These are phyloP conservation scores for Aspergillus ruber DNA, from an alignment of 2,329 filamentous ascomycete genomes.

Conservation along the genomic window DNA sequence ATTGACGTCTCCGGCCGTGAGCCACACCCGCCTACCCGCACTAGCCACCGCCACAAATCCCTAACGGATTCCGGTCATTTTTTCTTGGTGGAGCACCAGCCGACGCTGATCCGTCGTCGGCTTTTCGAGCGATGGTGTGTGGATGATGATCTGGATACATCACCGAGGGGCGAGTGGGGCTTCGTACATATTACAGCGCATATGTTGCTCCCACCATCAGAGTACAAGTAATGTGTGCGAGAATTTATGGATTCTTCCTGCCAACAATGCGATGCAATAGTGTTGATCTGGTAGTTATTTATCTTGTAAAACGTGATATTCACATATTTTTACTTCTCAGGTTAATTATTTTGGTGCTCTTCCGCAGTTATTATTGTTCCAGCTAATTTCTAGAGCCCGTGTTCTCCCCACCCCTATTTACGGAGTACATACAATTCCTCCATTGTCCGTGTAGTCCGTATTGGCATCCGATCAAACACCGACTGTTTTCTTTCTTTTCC, in stretches of 20 bases:
- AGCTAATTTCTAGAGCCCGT: too few relatives aligned
- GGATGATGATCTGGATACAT: constrained; percentile 21
- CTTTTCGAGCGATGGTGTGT: constrained; percentile 10
- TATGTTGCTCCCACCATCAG: too few relatives aligned
- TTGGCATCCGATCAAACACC: too few relatives aligned
- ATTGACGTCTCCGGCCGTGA: constrained; percentile 14
- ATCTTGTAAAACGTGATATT: too few relatives aligned
- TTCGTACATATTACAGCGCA: not conserved
- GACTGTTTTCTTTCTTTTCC: too few relatives aligned
- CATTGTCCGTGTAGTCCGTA: not conserved
- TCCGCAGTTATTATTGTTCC: too few relatives aligned
- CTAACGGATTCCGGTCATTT: constrained; percentile 14
- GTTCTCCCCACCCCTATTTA: not conserved
- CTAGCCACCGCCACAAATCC: constrained; percentile 12
- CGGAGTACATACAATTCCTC: not conserved
- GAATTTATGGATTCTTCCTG: too few relatives aligned
- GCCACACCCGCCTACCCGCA: not conserved
- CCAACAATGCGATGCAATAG: too few relatives aligned
- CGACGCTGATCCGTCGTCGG: constrained; percentile 20
- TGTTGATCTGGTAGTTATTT: too few relatives aligned
- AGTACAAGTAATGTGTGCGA: too few relatives aligned
- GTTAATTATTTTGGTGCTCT: too few relatives aligned
- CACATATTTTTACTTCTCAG: too few relatives aligned
- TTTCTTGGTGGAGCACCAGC: constrained; percentile 14
- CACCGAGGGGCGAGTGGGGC: constrained; percentile 12